These are phyloP conservation scores for Pleurotus pulmonarius DNA, from an alignment of 768 basidiomycete species.

Conservation along the genomic window DNA sequence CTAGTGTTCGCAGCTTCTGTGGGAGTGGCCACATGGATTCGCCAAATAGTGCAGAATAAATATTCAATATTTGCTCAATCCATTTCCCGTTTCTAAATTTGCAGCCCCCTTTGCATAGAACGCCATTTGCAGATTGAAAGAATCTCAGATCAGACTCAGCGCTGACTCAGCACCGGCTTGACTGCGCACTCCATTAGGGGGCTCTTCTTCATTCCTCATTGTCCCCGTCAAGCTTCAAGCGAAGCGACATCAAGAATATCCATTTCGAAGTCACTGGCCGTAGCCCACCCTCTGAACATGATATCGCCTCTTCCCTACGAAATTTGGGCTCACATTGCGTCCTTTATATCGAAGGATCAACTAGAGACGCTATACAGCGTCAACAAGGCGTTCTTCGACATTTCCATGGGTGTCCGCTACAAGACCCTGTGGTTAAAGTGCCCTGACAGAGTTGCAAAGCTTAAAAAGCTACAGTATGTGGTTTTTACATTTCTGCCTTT, in stretches of 20 bases:
- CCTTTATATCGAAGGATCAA: neutral
- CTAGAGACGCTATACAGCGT: neutral
- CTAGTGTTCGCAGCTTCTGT: neutral
- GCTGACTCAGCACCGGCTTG: too few species aligned
- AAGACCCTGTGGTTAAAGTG: neutral
- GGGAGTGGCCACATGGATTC: neutral
- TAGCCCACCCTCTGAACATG: neutral
- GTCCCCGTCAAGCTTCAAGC: neutral
- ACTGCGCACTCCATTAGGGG: too few species aligned
- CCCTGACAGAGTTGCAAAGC: too few species aligned
- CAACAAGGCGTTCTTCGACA: neutral
- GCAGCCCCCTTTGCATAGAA: neutral
- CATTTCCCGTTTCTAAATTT: neutral
- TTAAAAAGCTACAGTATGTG: too few species aligned
- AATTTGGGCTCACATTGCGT: neutral
- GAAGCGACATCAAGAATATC: neutral
- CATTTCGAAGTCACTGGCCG: neutral
- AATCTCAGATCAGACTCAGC: too few species aligned
- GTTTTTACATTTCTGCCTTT: too few species aligned
- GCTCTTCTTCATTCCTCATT: neutral
- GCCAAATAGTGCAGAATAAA: neutral
- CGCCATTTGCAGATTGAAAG: neutral
- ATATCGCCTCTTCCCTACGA: neutral
- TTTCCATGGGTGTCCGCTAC: neutral
- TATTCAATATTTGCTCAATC: neutral